Conservation (phyloP, 2,329 filamentous ascomycete genomes). For the Aspergillus pseudoterreus region DNA sequence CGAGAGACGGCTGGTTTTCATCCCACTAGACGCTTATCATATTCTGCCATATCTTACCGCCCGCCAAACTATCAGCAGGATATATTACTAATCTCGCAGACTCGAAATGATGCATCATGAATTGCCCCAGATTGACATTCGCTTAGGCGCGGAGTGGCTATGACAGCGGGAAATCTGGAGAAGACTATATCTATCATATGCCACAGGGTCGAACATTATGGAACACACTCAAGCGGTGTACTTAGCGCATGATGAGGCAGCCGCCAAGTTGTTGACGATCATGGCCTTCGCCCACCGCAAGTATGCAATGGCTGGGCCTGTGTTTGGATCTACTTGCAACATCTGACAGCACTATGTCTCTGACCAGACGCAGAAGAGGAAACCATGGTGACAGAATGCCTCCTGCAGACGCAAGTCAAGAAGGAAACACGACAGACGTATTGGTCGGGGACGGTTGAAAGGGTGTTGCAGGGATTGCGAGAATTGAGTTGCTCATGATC, state of each 20-base stretch:
- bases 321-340: not conserved
- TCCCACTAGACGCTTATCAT: not conserved
- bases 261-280: too few species aligned
- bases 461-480: constrained; percentile 5
- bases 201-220: too few species aligned
- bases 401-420: not conserved
- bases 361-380: too few species aligned
- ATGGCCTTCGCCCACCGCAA: too few species aligned
- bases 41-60: not conserved
- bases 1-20: too few species aligned
- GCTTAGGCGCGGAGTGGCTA: not conserved
- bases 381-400: too few species aligned
- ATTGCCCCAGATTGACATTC: not conserved
- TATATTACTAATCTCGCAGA: not conserved
- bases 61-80: not conserved
- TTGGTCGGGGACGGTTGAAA: not conserved
- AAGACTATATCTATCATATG: not conserved
- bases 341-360: not conserved
- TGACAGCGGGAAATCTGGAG: not conserved
- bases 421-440: not conserved
- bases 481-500: constrained; percentile 4
- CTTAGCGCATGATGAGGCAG: too few species aligned
- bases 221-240: too few species aligned
- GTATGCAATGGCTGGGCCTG: too few species aligned
- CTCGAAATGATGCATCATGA: not conserved